Conservation (phyloP, 192 early-diverging fungal genomes). For the Mortierella alpina region DNA sequence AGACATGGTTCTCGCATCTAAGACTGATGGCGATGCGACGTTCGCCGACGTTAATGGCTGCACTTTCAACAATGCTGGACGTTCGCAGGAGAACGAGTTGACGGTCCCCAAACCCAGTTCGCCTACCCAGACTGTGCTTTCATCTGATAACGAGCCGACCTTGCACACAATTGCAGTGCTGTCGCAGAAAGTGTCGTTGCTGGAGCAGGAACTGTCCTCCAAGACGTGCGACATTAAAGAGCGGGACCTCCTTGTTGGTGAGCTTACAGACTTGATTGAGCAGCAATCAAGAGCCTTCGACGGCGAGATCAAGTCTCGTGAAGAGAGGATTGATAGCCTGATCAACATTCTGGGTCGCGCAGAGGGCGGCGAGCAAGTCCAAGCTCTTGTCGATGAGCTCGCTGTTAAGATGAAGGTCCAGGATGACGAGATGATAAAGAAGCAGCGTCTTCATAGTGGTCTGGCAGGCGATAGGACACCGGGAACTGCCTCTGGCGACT, state of each 20-base stretch:
- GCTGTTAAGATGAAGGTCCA: constrained; percentile 38
- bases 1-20: constrained; percentile 30
- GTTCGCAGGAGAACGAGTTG: constrained; percentile 7
- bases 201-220: constrained; percentile 44
- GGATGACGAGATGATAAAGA: constrained; percentile 29
- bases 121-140: constrained; percentile 28
- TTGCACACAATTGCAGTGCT: constrained; percentile 44
- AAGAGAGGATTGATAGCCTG: constrained; percentile 38
- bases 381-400: constrained; percentile 33
- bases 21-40: neutral
- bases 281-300: constrained; percentile 31
- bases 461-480: neutral
- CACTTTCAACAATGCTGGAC: neutral
- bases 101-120: constrained; percentile 18
- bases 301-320: constrained; percentile 23
- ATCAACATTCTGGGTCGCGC: constrained; percentile 17
- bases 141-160: constrained; percentile 35
- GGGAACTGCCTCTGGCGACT: constrained; percentile 11
- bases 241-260: constrained; percentile 39
- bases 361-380: constrained; percentile 34
- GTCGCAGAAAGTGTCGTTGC: constrained; percentile 40
- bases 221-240: constrained; percentile 44
- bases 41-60: neutral
- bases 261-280: constrained; percentile 42
- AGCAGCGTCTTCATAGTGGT: constrained; percentile 19